Base-by-base conservation (phyloP, 768 basidiomycete genomes). In the Mrakia blollopis region DNA sequence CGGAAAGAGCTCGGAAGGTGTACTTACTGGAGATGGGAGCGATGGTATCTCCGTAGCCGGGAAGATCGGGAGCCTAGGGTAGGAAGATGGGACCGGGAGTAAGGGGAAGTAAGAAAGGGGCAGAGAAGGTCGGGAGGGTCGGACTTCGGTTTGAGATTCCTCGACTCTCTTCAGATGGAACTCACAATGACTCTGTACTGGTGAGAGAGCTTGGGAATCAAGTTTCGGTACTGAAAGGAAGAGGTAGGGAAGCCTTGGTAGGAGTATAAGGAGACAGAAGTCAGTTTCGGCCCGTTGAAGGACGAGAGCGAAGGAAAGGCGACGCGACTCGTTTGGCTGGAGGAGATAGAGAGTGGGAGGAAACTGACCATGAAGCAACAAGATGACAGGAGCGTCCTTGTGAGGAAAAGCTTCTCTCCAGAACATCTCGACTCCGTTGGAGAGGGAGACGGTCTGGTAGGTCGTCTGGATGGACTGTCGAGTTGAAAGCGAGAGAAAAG, bases 41-140 rank as follows among this genome's bases (percentile, higher is more conserved):
- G 25, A 79, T 81, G 32, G 87, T 88, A 80, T 87, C 87, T 9
- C 88, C 87, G 79, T 86, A 88, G 0, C 86, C 87, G 0, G 87
- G 87, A 9, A 87, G 80, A 78, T 88, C 88, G n/a, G 88, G 87
- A 0, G 87, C 57, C 72, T 73, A 60, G 18, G 3, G 7, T 4
- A 52, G 50, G 37, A 28, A 57, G 23, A 28, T 6, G 16, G 32
- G n/a, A n/a, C n/a, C n/a, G n/a, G n/a, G n/a, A 30, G n/a, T 28
- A 25, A 5, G n/a, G 37, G 37, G 32, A 5, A 3, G 68, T 69
- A 41, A 69, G 50, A 10, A 23, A 32, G 47, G n/a, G 16, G 21
- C 1, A 0, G 52, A 47, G 50, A 7, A 14, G 35, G 21, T 14
- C 13, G 47, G 14, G 57, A 61, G 30, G 25, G 30, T 37, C 10